A percentile compares a stretch with the other conserved stretches of the same genome.
phyloP scores from a whole-genome alignment of 2,329 filamentous ascomycete species.

The Biscogniauxia marginata region DNA sequence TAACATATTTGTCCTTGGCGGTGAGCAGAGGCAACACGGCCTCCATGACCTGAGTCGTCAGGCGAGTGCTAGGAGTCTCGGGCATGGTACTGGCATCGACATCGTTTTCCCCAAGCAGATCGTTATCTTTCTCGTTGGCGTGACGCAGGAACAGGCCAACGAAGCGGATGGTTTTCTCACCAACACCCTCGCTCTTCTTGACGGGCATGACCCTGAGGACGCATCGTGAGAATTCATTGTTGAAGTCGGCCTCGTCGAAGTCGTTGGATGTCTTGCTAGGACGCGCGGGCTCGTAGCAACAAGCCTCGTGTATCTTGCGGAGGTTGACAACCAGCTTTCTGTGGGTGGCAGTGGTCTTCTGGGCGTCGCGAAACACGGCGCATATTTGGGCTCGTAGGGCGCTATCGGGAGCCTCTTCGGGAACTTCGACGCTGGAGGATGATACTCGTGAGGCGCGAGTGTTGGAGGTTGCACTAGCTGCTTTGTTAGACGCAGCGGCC shows the following conservation, averaged over 20 bases:
- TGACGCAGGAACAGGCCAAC: conserved; percentile 82
- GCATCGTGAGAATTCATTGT: conserved; percentile 79
- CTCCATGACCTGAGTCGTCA: conserved; percentile 72
- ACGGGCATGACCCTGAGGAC: conserved; percentile 78
- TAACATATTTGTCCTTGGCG: conserved; percentile 88
- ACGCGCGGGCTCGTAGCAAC: conserved; percentile 62
- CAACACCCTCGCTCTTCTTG: conserved; percentile 87
- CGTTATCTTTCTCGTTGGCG: conserved; percentile 67
- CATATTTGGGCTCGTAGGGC: conserved; percentile 73
- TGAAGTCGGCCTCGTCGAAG: conserved; percentile 84
- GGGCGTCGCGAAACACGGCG: conserved; percentile 74
- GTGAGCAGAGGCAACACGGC: conserved; percentile 72
- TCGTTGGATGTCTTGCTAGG: conserved; percentile 60
- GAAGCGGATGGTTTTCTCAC: conserved; percentile 83
- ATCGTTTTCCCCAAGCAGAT: conserved; percentile 63
- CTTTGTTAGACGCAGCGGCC: conserved; percentile 40
- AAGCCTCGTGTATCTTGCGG: conserved; percentile 86
- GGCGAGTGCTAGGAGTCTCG: conserved; percentile 80
- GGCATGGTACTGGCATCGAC: conserved; percentile 69
- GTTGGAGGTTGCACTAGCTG: conserved; percentile 36
- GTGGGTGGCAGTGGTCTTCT: conserved; percentile 86
- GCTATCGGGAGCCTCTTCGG: conserved; percentile 69
- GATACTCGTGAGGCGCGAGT: conserved; percentile 48
- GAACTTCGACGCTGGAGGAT: conserved; percentile 49
- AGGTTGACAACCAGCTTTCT: conserved; percentile 84